Percentiles rank a stretch among this genome's conserved stretches.
Conservation (phyloP, 345 rosid species). For the Eucalyptus erythrocorys region DNA sequence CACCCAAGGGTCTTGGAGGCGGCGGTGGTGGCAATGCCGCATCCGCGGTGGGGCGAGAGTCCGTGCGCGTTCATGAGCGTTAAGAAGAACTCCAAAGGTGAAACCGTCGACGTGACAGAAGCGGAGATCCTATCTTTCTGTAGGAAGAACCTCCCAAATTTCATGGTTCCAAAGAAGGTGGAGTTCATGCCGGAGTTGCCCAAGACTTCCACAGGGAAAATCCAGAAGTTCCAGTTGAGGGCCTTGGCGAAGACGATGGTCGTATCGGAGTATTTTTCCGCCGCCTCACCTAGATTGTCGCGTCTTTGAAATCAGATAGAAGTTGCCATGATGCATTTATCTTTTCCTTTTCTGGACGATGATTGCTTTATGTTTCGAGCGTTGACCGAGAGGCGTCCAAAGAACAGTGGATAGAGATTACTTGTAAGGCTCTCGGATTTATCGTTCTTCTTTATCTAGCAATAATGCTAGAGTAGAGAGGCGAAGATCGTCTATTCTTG, state of each 20-base stretch:
- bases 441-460: background rate
- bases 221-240: constrained; percentile 35
- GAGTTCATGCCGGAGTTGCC: constrained; percentile 28
- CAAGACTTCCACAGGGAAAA: constrained; percentile 40
- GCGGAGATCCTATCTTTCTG: constrained; percentile 24
- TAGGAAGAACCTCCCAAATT: constrained; percentile 32
- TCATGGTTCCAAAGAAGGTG: constrained; percentile 45
- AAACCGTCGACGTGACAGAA: constrained; percentile 1
- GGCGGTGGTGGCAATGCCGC: constrained; percentile 56
- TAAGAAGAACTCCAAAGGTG: background rate
- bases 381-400: background rate
- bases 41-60: constrained; percentile 44
- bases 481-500: background rate
- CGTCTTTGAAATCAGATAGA: background rate
- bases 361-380: background rate
- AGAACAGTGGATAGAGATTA: background rate
- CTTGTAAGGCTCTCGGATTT: background rate
- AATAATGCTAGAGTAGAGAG: background rate
- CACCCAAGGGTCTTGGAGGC: constrained; percentile 35
- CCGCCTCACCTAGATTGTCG: background rate
- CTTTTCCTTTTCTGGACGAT: background rate
- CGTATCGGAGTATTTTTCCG: background rate
- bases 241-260: constrained; percentile 19
- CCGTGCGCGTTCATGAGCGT: constrained; percentile 43
- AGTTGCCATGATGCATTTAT: background rate